Evolutionary conservation across 331 rosid species (phyloP).

Genomic region (Acacia concinna): DNA sequence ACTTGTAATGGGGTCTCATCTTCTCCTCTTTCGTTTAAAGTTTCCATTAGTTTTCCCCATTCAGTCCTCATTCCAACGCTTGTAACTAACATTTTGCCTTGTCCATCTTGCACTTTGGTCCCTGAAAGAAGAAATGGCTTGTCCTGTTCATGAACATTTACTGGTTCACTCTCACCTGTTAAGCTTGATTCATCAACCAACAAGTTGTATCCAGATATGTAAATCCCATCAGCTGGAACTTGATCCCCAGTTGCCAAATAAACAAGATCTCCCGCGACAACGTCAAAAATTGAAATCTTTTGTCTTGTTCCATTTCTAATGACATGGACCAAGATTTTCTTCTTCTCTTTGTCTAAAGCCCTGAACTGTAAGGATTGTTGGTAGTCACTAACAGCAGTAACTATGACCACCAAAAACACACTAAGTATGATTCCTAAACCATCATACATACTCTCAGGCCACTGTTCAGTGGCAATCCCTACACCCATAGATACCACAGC

Average conservation of each 20-base stretch:
- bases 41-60: slow-evolving; percentile 96
- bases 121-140: slow-evolving; percentile 93
- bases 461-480: slow-evolving; percentile 86
- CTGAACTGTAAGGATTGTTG: slow-evolving; percentile 81
- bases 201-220: slow-evolving; percentile 68
- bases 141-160: slow-evolving; percentile 43
- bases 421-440: slow-evolving; percentile 87
- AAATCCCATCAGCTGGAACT: slow-evolving; percentile 95
- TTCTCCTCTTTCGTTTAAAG: slow-evolving; percentile 87
- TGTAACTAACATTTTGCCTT: slow-evolving; percentile 84
- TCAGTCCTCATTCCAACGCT: slow-evolving; percentile 96
- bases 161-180: slow-evolving; percentile 94
- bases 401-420: slow-evolving; percentile 70
- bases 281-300: slow-evolving; percentile 69
- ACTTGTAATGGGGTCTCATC: slow-evolving; percentile 98
- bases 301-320: slow-evolving; percentile 68
- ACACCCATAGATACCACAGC: slow-evolving; percentile 80
- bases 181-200: slow-evolving; percentile 85
- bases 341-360: slow-evolving; percentile 82
- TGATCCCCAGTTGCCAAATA: slow-evolving; percentile 82
- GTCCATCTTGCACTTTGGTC: slow-evolving; percentile 94
- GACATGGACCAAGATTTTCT: slow-evolving; percentile 76
- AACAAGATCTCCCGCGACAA: slow-evolving; percentile 87
- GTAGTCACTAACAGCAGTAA: slow-evolving; percentile 87
- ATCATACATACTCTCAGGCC: slow-evolving; percentile 80